Conservation (phyloP, 345 rosid species). For the Eucalyptus polybractea region DNA sequence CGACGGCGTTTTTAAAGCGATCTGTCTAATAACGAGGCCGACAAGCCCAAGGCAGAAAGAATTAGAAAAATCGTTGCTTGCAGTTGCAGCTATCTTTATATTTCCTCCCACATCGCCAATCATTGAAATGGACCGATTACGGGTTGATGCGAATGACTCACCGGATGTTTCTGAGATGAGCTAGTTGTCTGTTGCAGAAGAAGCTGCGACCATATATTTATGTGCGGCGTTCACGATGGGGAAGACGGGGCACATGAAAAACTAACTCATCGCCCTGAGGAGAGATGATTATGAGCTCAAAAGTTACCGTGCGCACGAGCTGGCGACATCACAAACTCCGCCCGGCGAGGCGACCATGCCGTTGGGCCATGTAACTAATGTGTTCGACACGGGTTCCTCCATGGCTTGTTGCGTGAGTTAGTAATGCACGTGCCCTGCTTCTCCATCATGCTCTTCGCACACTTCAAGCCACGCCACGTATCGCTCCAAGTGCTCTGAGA, state of each 20-base stretch:
- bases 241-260: neutral
- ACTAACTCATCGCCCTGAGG: neutral
- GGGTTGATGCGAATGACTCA: neutral
- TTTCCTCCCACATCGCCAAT: neutral
- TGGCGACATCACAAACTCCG: neutral
- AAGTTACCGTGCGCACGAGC: neutral
- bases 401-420: neutral
- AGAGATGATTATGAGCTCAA: neutral
- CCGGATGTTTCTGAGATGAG: neutral
- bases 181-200: neutral
- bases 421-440: constrained; percentile 97
- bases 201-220: neutral
- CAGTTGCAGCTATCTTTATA: neutral
- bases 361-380: neutral
- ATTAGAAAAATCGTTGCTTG: neutral
- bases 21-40: neutral
- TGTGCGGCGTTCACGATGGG: neutral
- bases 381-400: neutral
- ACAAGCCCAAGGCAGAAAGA: neutral
- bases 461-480: neutral
- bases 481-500: neutral
- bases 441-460: constrained; percentile 87
- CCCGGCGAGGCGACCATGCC: neutral
- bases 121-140: neutral
- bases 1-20: neutral